phyloP scores from a whole-genome alignment of 2,329 filamentous ascomycete genomes.

The Chaetomium sp. region DNA sequence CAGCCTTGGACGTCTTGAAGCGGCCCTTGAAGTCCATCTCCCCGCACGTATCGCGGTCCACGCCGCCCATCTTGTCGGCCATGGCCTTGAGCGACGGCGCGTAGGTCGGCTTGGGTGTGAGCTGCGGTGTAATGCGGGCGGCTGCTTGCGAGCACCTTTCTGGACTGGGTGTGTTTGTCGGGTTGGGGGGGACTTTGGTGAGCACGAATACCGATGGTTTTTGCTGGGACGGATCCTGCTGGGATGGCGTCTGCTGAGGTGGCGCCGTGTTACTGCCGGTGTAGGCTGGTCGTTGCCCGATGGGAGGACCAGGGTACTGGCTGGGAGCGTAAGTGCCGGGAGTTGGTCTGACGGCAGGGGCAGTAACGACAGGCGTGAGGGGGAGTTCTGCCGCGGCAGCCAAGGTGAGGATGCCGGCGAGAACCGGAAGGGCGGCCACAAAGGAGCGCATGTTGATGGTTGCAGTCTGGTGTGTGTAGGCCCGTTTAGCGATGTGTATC shows the following conservation, averaged over 20 bases:
- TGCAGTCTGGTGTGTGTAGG: not conserved
- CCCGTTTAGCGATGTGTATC: not conserved
- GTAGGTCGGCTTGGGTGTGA: slow-evolving; percentile 19
- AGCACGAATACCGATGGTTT: slow-evolving; percentile 7
- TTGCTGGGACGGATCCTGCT: too few species aligned
- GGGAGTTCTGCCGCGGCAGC: slow-evolving; percentile 6
- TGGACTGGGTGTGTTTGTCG: slow-evolving; percentile 1
- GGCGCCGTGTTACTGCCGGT: not conserved
- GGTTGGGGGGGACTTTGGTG: slow-evolving; percentile 13
- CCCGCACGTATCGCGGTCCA: slow-evolving; percentile 21
- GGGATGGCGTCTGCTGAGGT: not conserved
- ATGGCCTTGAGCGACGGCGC: slow-evolving; percentile 9
- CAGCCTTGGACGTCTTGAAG: slow-evolving; percentile 1
- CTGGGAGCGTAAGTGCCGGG: not conserved
- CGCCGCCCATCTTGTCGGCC: slow-evolving; percentile 21
- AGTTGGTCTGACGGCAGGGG: not conserved
- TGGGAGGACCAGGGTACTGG: not conserved
- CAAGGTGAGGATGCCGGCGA: slow-evolving; percentile 16
- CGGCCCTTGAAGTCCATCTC: slow-evolving; percentile 11
- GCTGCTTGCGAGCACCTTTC: slow-evolving; percentile 19
- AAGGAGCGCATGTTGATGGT: slow-evolving; percentile 22
- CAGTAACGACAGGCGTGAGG: slow-evolving; percentile 6
- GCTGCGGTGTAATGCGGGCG: slow-evolving; percentile 18
- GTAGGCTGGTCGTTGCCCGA: not conserved
- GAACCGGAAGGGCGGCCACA: slow-evolving; percentile 9